These are phyloP conservation scores for Penicillium bialowiezense DNA, from an alignment of 495 filamentous ascomycete genomes.

Conservation along the genomic window DNA sequence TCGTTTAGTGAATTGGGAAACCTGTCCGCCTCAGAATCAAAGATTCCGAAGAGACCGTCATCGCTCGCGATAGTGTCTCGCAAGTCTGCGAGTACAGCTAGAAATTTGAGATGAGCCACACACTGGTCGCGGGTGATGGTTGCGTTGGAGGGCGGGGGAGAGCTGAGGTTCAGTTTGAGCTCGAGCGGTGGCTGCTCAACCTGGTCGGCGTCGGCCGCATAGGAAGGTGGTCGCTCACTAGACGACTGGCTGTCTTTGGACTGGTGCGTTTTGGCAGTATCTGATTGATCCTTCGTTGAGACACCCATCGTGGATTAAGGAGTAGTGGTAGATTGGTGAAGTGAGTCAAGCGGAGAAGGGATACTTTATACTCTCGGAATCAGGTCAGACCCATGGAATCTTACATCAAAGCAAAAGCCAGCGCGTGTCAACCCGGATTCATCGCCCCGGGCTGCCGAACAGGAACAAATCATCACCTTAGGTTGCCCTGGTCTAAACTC, in stretches of 20 bases:
- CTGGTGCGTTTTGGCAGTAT: conserved; percentile 7
- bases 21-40: conserved; percentile 43
- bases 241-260: not conserved
- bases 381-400: not conserved
- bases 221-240: conserved; percentile 19
- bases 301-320: conserved; percentile 13
- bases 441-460: not conserved
- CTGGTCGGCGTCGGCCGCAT: conserved; percentile 2
- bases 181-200: conserved; percentile 5
- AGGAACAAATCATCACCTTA: not conserved
- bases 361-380: not conserved
- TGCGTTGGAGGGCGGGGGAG: not conserved
- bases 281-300: conserved; percentile 8
- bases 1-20: conserved; percentile 11
- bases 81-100: conserved; percentile 65
- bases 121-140: conserved; percentile 36
- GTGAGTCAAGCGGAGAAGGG: not conserved
- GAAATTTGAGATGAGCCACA: conserved; percentile 75
- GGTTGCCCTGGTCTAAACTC: not conserved
- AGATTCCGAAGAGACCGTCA: conserved; percentile 67
- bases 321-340: not conserved
- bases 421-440: not conserved
- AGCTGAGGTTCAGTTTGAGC: conserved; percentile 14
- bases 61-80: conserved; percentile 62
- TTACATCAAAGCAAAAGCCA: not conserved